Conservation (phyloP, 768 basidiomycete genomes). For the Boletus huronensis region DNA sequence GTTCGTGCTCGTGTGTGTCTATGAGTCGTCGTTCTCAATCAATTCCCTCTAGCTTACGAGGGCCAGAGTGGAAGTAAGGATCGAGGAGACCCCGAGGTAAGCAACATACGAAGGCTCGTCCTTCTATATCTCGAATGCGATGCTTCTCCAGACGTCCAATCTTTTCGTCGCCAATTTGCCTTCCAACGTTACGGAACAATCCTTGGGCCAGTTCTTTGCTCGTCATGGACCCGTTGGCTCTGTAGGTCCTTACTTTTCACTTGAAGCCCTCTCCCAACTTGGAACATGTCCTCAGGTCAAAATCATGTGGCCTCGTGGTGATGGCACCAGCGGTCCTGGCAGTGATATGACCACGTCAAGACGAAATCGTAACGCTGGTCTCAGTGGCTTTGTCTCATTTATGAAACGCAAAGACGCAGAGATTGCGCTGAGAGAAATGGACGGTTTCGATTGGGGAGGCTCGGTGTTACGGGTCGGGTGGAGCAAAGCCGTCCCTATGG, state of each 20-base stretch:
- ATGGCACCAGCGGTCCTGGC: slow-evolving; percentile 62
- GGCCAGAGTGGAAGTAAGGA: slow-evolving; percentile 89
- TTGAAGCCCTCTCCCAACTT: not conserved
- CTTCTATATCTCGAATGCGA: slow-evolving; percentile 1
- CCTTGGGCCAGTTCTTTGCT: slow-evolving; percentile 88
- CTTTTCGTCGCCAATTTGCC: slow-evolving; percentile 95
- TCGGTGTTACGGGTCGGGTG: slow-evolving; percentile 85
- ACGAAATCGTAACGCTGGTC: slow-evolving; percentile 65
- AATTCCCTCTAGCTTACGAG: slow-evolving; percentile 63
- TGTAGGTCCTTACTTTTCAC: slow-evolving; percentile 40
- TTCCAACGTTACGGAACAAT: slow-evolving; percentile 78
- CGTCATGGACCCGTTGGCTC: slow-evolving; percentile 90
- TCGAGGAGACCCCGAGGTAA: slow-evolving; percentile 80
- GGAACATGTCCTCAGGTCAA: slow-evolving; percentile 59
- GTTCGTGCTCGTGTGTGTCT: slow-evolving; percentile 37
- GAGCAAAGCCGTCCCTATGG: slow-evolving; percentile 95
- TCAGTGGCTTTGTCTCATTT: slow-evolving; percentile 96
- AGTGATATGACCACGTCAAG: slow-evolving; percentile 73
- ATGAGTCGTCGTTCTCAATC: not conserved
- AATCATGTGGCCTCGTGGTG: slow-evolving; percentile 98
- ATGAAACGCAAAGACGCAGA: slow-evolving; percentile 95
- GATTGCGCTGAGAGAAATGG: slow-evolving; percentile 79
- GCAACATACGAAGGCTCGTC: slow-evolving; percentile 11
- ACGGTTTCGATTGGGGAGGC: slow-evolving; percentile 95
- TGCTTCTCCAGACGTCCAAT: slow-evolving; percentile 73